A percentile compares a stretch with the other conserved stretches of the same genome.
Conservation (phyloP, 805 yeast species). For the Yamadazyma paraphyllophila region DNA sequence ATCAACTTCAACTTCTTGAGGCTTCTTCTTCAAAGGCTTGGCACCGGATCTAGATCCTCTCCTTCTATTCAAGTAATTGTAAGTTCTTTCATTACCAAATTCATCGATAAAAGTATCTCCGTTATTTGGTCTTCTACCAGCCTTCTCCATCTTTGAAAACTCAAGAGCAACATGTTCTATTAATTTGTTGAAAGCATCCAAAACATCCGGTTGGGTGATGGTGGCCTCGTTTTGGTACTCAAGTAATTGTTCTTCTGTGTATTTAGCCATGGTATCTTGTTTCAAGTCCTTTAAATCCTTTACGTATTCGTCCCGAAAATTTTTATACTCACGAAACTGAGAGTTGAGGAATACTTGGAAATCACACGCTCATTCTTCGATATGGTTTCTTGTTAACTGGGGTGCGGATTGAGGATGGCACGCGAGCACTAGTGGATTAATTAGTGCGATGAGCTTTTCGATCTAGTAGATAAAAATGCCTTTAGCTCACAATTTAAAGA, state of each 20-base stretch:
- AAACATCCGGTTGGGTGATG: conserved; percentile 61
- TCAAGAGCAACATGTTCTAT: conserved; percentile 61
- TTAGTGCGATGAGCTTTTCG: conserved; percentile 6
- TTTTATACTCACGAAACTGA: conserved; percentile 3
- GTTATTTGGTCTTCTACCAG: conserved; percentile 25
- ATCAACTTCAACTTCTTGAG: conserved; percentile 53
- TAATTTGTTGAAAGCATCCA: conserved; percentile 61
- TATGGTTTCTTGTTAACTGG: too few species aligned
- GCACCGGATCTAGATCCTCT: conserved; percentile 54
- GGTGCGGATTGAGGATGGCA: not conserved
- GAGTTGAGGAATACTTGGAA: not conserved
- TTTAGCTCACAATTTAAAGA: conserved; percentile 60
- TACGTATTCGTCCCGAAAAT: conserved; percentile 5
- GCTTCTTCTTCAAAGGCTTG: conserved; percentile 60
- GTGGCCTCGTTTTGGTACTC: conserved; percentile 55
- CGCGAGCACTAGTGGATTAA: not conserved
- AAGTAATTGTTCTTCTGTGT: conserved; percentile 70
- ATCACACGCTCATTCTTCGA: too few species aligned
- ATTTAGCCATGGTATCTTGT: conserved; percentile 45
- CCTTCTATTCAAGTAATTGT: conserved; percentile 52
- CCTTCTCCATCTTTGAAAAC: conserved; percentile 25
- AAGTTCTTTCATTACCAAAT: conserved; percentile 43
- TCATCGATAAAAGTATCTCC: conserved; percentile 49
- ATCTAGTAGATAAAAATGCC: conserved; percentile 47
- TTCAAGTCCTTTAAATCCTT: not conserved